phyloP scores from a whole-genome alignment of 2,329 filamentous ascomycete species.

The Ascocoryne sarcoides region DNA sequence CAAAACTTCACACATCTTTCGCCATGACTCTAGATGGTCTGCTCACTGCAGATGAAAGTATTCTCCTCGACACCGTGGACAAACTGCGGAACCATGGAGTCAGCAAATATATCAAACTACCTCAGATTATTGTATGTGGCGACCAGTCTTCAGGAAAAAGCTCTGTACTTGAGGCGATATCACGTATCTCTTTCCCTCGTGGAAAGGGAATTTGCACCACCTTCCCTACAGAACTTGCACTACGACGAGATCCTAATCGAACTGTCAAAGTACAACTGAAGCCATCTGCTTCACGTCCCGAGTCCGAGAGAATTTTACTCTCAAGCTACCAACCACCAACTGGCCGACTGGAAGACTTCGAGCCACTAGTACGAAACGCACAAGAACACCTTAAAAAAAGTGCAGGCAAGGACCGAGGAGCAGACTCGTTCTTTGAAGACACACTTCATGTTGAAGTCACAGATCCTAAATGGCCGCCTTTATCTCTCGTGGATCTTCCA shows the following conservation, averaged over 20 bases:
- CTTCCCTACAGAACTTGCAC: conserved; percentile 36
- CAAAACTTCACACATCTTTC: background rate
- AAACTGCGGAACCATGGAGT: conserved; percentile 34
- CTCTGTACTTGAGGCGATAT: conserved; percentile 29
- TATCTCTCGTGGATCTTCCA: conserved; percentile 45
- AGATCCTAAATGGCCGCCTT: background rate
- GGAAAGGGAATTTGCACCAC: conserved; percentile 32
- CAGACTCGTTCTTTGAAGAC: background rate
- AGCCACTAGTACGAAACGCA: background rate
- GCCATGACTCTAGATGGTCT: background rate
- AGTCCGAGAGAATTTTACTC: conserved; percentile 3
- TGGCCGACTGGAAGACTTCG: background rate
- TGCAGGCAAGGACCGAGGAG: background rate
- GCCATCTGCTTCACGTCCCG: conserved; percentile 5
- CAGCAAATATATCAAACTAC: conserved; percentile 26
- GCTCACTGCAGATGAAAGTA: background rate
- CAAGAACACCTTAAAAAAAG: background rate
- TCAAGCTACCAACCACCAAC: background rate
- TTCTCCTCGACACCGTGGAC: conserved; percentile 46
- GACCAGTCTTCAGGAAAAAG: conserved; percentile 33
- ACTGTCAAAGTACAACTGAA: conserved; percentile 8
- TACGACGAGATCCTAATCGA: conserved; percentile 10
- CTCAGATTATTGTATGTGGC: conserved; percentile 36
- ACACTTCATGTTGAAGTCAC: background rate
- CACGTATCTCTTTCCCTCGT: conserved; percentile 31